phyloP scores from a whole-genome alignment of 257 asterid genomes.

The Solanum appendiculatum region DNA sequence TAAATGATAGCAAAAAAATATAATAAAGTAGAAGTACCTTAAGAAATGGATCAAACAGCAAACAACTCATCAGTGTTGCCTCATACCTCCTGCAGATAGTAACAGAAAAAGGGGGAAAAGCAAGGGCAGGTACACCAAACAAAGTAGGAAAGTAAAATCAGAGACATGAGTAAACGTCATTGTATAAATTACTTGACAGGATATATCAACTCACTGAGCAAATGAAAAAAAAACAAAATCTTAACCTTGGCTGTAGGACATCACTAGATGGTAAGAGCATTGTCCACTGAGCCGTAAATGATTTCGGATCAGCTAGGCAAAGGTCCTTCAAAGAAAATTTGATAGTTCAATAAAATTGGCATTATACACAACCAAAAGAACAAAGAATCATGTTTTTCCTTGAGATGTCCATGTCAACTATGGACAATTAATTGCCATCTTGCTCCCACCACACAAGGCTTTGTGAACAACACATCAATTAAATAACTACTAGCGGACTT shows the following conservation, averaged over 20 bases:
- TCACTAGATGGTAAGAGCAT: slow-evolving; percentile 83
- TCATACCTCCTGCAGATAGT: slow-evolving; percentile 61
- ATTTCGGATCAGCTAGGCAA: slow-evolving; percentile 82
- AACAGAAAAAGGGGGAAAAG: background rate
- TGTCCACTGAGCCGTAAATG: slow-evolving; percentile 80
- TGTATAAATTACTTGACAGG: background rate
- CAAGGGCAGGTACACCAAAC: background rate
- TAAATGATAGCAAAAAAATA: background rate
- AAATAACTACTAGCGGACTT: background rate
- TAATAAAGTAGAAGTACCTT: slow-evolving; percentile 44
- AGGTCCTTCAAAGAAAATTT: slow-evolving; percentile 61
- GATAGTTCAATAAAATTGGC: slow-evolving; percentile 14
- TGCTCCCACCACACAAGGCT: background rate
- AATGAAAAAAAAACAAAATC: slow-evolving; percentile 8
- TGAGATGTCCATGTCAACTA: background rate
- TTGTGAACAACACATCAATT: background rate
- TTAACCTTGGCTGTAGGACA: slow-evolving; percentile 74
- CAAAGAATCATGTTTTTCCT: background rate
- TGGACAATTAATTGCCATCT: background rate
- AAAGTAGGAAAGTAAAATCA: background rate
- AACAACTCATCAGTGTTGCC: slow-evolving; percentile 76
- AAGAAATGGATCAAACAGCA: slow-evolving; percentile 70
- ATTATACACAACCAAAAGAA: background rate
- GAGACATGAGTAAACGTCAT: background rate
- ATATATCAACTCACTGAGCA: background rate